Evolutionary conservation across 1,139 yeast genomes (phyloP).

Genomic region (Zygosaccharomyces pseudobailii): DNA sequence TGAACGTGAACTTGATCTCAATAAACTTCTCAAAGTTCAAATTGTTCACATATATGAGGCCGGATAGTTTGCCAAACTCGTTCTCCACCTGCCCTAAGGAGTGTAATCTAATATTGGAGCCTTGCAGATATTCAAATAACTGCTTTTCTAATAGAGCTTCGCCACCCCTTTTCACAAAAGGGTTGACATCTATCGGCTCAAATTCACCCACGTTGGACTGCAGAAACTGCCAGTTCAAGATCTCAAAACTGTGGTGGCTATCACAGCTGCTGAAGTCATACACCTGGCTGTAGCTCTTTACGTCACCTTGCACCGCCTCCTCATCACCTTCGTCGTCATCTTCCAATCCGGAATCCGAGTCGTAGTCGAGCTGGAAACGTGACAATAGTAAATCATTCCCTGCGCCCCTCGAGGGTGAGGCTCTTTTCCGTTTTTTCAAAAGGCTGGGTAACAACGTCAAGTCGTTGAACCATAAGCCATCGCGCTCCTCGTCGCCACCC

Average conservation of each 20-base stretch:
- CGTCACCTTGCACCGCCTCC: neutral
- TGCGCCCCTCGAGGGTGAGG: neutral
- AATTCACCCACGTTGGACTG: conserved; percentile 10
- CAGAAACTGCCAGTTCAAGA: conserved; percentile 13
- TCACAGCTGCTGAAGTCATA: neutral
- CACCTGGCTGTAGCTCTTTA: neutral
- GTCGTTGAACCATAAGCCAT: conserved; percentile 12
- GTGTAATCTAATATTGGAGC: conserved; percentile 28
- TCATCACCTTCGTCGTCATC: conserved; percentile 11
- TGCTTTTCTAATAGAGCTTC: conserved; percentile 12
- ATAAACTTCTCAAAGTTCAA: conserved; percentile 31
- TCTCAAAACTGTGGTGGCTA: conserved; percentile 5
- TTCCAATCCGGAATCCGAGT: conserved; percentile 9
- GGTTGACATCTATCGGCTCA: conserved; percentile 6
- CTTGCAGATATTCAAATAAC: conserved; percentile 19
- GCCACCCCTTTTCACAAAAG: conserved; percentile 6
- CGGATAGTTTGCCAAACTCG: conserved; percentile 20
- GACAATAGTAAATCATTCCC: neutral
- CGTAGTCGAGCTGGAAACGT: conserved; percentile 14
- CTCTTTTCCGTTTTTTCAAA: conserved; percentile 5
- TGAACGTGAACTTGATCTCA: conserved; percentile 31
- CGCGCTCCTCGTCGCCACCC: conserved; percentile 5
- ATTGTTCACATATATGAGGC: conserved; percentile 28
- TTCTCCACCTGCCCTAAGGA: conserved; percentile 14
- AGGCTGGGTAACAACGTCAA: conserved; percentile 8